phyloP scores from a whole-genome alignment of 23 red algal species.

The Gracilariopsis chorda region DNA sequence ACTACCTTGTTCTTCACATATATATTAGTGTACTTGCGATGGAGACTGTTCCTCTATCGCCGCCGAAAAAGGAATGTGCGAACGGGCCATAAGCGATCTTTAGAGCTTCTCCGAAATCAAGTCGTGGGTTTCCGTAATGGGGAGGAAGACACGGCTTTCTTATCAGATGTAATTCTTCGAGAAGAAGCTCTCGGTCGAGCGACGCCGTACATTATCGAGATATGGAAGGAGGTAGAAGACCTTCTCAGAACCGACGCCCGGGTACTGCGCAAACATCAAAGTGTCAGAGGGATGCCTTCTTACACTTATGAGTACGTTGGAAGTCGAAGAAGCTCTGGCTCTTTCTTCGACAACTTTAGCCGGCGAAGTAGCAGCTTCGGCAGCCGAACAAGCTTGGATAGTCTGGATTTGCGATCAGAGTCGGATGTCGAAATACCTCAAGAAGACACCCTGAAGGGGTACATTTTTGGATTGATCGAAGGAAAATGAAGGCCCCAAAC shows the following conservation, averaged over 20 bases:
- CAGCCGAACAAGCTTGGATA: slow-evolving; percentile 3
- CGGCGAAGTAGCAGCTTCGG: neutral
- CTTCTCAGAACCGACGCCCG: slow-evolving; percentile 6
- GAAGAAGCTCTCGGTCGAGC: slow-evolving; percentile 28
- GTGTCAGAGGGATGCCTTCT: neutral
- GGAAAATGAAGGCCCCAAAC: neutral
- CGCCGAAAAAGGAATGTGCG: neutral
- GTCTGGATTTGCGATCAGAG: slow-evolving; percentile 6
- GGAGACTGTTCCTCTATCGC: neutral
- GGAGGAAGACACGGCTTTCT: slow-evolving; percentile 40
- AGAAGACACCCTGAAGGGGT: neutral
- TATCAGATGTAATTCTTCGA: slow-evolving; percentile 43
- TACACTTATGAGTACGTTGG: slow-evolving; percentile 16
- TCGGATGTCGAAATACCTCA: neutral
- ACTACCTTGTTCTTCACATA: neutral
- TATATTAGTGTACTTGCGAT: neutral
- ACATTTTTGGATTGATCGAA: neutral
- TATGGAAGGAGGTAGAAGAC: slow-evolving; percentile 49
- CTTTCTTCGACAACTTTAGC: neutral
- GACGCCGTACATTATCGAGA: neutral
- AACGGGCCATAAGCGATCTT: neutral
- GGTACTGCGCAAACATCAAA: neutral
- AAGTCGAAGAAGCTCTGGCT: neutral
- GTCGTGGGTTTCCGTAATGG: neutral
- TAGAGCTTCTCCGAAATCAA: slow-evolving; percentile 26